A percentile compares a stretch with the other conserved stretches of the same genome.
These are phyloP conservation scores for Ulvella scutata DNA, from an alignment of 139 green algal species.

Conservation along the genomic window DNA sequence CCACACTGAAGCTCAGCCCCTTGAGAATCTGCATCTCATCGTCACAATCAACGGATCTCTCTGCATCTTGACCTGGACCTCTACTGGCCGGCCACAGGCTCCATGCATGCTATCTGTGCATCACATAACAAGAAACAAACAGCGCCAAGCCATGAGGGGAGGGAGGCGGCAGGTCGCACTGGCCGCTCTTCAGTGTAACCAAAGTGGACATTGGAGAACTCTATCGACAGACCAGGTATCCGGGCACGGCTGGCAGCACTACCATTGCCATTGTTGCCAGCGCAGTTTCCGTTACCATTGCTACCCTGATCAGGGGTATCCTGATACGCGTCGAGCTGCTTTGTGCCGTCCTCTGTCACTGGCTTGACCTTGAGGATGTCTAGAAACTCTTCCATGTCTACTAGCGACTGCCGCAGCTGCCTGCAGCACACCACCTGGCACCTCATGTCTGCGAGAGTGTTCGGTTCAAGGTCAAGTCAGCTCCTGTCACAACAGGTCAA, in stretches of 20 bases:
- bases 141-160: too few relatives aligned
- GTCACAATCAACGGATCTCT: too few relatives aligned
- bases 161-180: neutral
- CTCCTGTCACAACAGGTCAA: too few relatives aligned
- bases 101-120: too few relatives aligned
- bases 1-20: constrained; percentile 25
- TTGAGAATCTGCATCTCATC: constrained; percentile 24
- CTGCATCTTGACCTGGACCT: too few relatives aligned
- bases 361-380: constrained; percentile 52
- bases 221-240: constrained; percentile 29
- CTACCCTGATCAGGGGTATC: neutral
- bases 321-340: constrained; percentile 11
- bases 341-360: constrained; percentile 38
- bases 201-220: constrained; percentile 52
- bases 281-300: neutral
- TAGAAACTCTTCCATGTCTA: constrained; percentile 93
- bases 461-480: too few relatives aligned
- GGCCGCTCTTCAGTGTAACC: constrained; percentile 30
- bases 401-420: constrained; percentile 72
- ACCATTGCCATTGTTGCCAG: neutral
- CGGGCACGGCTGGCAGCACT: neutral
- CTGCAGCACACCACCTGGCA: constrained; percentile 62
- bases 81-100: too few relatives aligned
- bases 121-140: too few relatives aligned
- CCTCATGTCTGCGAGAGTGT: too few relatives aligned